Conservation (phyloP, 2,329 filamentous ascomycete genomes). For the Coniochaeta ligniaria region DNA sequence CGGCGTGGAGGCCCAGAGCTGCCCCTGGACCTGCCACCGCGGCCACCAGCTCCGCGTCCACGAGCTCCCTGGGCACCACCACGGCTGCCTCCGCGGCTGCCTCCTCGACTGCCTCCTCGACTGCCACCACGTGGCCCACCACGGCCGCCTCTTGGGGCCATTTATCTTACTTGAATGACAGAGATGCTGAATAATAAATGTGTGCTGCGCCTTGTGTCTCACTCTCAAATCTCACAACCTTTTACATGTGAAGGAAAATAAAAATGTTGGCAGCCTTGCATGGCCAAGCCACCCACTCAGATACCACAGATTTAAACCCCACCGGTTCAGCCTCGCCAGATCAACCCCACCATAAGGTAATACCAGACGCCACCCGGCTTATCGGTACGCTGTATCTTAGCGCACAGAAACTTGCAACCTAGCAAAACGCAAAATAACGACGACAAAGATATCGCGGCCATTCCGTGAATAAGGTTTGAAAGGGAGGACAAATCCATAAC, state of each 20-base stretch:
- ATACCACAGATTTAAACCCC: not conserved
- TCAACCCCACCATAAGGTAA: not conserved
- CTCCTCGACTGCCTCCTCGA: conserved; percentile 10
- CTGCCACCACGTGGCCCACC: conserved; percentile 15
- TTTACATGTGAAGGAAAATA: conserved; percentile 1
- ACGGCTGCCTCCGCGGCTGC: conserved; percentile 18
- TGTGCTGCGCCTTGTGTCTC: not conserved
- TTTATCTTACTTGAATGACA: not conserved
- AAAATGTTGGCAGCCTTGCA: conserved; percentile 2
- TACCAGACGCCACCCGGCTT: conserved; percentile 20
- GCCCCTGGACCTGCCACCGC: conserved; percentile 3
- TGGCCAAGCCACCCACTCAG: too few species aligned
- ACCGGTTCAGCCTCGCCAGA: conserved; percentile 9
- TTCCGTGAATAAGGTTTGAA: conserved; percentile 15
- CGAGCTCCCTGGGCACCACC: conserved; percentile 5
- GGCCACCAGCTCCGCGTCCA: conserved; percentile 4
- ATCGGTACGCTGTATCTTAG: conserved; percentile 38
- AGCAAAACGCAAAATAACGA: conserved; percentile 22
- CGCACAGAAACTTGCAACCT: conserved; percentile 34
- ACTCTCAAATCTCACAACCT: not conserved
- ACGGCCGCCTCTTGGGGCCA: conserved; percentile 12
- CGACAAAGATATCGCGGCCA: conserved; percentile 10
- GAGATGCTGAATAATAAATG: not conserved
- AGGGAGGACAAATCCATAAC: not conserved
- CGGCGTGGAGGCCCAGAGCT: not conserved